phyloP scores from a whole-genome alignment of 1,284 basidiomycete genomes.

The Naganishia liquefaciens region DNA sequence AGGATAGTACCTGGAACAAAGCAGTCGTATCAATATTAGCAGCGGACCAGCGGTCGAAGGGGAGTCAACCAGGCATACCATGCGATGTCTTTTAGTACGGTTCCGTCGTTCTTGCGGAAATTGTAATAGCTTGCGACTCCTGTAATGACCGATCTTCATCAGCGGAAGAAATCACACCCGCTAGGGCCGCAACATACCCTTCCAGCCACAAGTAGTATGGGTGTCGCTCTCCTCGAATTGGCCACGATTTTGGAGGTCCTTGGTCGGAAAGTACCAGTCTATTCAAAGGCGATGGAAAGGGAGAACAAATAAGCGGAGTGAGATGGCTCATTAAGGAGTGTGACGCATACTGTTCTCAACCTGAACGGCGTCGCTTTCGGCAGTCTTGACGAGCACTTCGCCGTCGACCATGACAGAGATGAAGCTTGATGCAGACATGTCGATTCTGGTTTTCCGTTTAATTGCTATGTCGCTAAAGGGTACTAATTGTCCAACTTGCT shows the following conservation, averaged over 20 bases:
- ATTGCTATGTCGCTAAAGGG: too few species aligned
- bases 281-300: neutral
- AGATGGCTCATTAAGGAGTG: neutral
- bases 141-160: constrained; percentile 11
- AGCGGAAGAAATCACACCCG: neutral
- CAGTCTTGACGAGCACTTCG: constrained; percentile 43
- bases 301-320: neutral
- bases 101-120: constrained; percentile 43
- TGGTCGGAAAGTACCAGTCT: constrained; percentile 49
- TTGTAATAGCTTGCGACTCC: constrained; percentile 47
- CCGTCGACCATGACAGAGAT: constrained; percentile 43
- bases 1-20: constrained; percentile 45
- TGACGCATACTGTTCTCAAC: constrained; percentile 47
- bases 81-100: constrained; percentile 47
- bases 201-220: constrained; percentile 46
- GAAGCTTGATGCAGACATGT: constrained; percentile 44
- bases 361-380: constrained; percentile 41
- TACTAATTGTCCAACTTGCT: too few species aligned
- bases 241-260: constrained; percentile 41
- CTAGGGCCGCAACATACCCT: constrained; percentile 39
- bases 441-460: too few species aligned
- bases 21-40: neutral
- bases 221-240: constrained; percentile 43
- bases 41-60: neutral
- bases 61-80: constrained; percentile 39